phyloP scores from a whole-genome alignment of 1,139 yeast genomes.

The Blastobotrys aristatus region DNA sequence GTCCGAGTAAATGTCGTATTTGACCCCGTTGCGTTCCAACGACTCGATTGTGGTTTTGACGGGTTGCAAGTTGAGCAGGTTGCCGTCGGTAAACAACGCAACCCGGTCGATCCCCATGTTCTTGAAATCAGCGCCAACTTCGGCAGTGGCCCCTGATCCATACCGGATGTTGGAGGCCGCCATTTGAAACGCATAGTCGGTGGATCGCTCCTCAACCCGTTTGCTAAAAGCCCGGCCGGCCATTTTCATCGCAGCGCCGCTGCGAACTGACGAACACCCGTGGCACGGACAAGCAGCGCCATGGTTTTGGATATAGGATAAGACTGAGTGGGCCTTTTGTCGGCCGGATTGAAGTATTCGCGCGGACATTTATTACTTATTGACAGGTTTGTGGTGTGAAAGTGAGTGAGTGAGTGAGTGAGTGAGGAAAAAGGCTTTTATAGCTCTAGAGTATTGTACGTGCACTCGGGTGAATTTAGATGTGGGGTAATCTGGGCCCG shows the following conservation, averaged over 20 bases:
- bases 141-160: conserved; percentile 39
- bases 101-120: conserved; percentile 34
- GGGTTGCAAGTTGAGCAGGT: conserved; percentile 30
- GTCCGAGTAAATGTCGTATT: conserved; percentile 36
- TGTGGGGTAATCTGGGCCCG: no score
- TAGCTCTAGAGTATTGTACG: no score
- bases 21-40: conserved; percentile 35
- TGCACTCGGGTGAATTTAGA: no score
- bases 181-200: conserved; percentile 40
- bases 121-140: conserved; percentile 39
- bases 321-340: conserved; percentile 22
- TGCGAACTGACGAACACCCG: conserved; percentile 26
- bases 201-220: conserved; percentile 21
- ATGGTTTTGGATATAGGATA: conserved; percentile 32
- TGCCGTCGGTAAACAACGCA: conserved; percentile 34
- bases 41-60: conserved; percentile 35
- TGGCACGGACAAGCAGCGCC: conserved; percentile 36
- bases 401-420: no score
- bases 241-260: conserved; percentile 15
- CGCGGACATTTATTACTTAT: conserved; percentile 1
- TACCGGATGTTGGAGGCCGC: conserved; percentile 40
- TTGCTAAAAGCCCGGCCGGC: conserved; percentile 19
- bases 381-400: not conserved
- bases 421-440: no score
- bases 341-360: conserved; percentile 7